Base-by-base conservation (phyloP, 2,329 filamentous ascomycete species). In the Pseudonectria buxi region DNA sequence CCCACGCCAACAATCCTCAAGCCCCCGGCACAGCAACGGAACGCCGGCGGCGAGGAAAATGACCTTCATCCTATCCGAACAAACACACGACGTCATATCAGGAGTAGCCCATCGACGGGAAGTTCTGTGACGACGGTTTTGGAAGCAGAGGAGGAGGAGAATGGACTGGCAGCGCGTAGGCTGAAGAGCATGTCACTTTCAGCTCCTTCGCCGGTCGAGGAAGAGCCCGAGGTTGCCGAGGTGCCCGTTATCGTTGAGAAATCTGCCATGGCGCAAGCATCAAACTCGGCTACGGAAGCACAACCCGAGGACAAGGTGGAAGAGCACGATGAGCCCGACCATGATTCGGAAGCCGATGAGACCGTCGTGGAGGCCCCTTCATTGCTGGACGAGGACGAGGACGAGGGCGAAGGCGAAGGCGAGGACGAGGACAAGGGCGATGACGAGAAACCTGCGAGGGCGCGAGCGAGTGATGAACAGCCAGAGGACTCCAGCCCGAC, bases 101-200 rank as follows among this genome's bases (percentile, higher is more conserved):
- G 86, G 50, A 84, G 86, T 57, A 89, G 81, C 45, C 83, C 85
- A 15, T 90, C 85, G 11, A 82, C 83, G 11, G 82, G 85, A 32
- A 86, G 81, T 35, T 75, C 81, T 4, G 83, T 95, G 14, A 79
- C 81, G 2, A 92, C 86, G 0, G 87, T 94, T 11, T 73, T 86
- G 25, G 87, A 94, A 56, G 79, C 86, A 32, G 81, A 85, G 36
- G 87, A 94, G 51, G 88, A 94, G 41, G 78, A 83, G 13, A 50
- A 63, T 13, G 61, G 64, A 3, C 64, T 68, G 15, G 58, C 73
- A 14, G 60, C 67, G 14, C 62, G 62, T 36, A 71, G 61, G 46
- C 48, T 78, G 31, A 65, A 56, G 38, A 55, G 57, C 22, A 61
- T 77, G 56, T 65, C 65, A 24, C 63, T 78, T 28, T 62, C 68